Percentiles rank a stretch among this genome's conserved stretches.
Conservation (phyloP, 2,329 filamentous ascomycete genomes). For the Ophiostoma tasmaniense region DNA sequence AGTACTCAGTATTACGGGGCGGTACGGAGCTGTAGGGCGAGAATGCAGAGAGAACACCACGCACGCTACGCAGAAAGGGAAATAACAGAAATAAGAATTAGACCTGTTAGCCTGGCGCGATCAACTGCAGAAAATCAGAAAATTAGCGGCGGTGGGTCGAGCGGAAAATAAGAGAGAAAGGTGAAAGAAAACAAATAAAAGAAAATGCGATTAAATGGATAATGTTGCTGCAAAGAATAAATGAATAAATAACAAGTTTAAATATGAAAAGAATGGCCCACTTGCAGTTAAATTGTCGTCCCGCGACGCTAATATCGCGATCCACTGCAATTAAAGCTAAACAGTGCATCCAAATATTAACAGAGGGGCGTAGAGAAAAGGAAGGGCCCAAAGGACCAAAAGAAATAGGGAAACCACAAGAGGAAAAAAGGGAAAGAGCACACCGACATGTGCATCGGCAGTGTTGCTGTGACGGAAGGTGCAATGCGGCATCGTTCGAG, state of each 20-base stretch:
- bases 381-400: too few relatives aligned
- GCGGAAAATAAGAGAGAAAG: slow-evolving; percentile 1
- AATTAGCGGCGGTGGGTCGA: background rate
- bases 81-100: background rate
- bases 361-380: background rate
- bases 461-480: background rate
- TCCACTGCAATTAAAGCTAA: slow-evolving; percentile 22
- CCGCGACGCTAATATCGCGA: slow-evolving; percentile 20
- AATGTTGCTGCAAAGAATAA: slow-evolving; percentile 13
- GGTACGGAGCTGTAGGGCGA: background rate
- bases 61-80: background rate
- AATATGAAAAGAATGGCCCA: slow-evolving; percentile 8
- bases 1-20: too few relatives aligned
- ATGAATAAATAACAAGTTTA: background rate
- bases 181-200: background rate
- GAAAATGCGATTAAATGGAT: background rate
- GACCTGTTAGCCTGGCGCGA: background rate
- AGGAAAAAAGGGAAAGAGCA: background rate
- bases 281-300: slow-evolving; percentile 21
- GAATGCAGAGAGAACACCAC: too few relatives aligned
- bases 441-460: slow-evolving; percentile 4
- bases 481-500: background rate
- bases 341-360: slow-evolving; percentile 3
- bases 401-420: too few relatives aligned
- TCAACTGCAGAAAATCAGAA: background rate